Evolutionary conservation across 805 yeast genomes (phyloP), one percentile per base, ranked within the genome.

Genomic region (Suhomyces kilbournensis): DNA sequence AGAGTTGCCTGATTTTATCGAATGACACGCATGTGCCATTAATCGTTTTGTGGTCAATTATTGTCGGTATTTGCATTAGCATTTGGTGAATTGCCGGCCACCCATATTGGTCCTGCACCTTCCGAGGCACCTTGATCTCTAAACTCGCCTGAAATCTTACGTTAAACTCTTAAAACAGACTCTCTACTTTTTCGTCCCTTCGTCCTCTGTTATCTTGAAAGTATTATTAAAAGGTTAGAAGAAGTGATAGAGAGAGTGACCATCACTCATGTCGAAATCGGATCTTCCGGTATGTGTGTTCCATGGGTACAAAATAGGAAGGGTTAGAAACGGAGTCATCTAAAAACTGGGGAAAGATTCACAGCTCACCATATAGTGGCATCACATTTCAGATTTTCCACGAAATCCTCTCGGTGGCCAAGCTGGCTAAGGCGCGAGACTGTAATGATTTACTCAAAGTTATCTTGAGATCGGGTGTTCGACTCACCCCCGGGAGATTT

Each of bases 401-500:
- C 26, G 30, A 44, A 42, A 44, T 45, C 48, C 75, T 70, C 77
- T 63, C 65, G 76, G 76, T 72, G 75, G 77, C 77, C 76, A 72
- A 72, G 77, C 75, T 71, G 77, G 77, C 71, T 71, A 72, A 72
- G 76, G 77, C 76, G 76, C 73, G 74, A 69, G 76, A 72, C 77
- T 72, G 77, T 72, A 71, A 71, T 67, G 66, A 57, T 8, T 56
- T 53, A 55, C 54, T 62, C 66, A 60, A 53, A 64, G 75, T 67
- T 60, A 72, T 72, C 77, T 70, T 70, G 73, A 72, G 77, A 72
- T 72, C 76, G 76, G 74, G 77, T 70, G 77, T 72, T 72, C 77
- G 75, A 72, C 73, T 72, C 77, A 70, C 77, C 72, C 76, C 75
- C 75, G 65, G 76, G 76, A 71, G 76, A 71, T 58, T 61, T 60